Percentiles rank a stretch among this genome's conserved stretches.
Evolutionary conservation across 192 early-diverging fungal species (phyloP).

Genomic region (Entomortierella chlamydospora): DNA sequence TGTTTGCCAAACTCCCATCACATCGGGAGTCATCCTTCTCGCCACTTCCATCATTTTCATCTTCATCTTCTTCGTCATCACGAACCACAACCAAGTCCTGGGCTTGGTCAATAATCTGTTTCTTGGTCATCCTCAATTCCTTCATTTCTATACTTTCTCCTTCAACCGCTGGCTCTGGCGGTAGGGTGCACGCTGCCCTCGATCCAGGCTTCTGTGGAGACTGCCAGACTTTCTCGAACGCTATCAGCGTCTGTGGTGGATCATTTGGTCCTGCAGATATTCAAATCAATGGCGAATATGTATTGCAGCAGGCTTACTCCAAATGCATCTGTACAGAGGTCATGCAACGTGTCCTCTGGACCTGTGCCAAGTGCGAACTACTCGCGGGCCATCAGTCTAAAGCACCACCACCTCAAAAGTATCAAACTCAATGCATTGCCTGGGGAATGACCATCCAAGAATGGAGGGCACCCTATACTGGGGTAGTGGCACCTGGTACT

Average conservation of each 20-base stretch:
- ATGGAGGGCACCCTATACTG: conserved; percentile 29
- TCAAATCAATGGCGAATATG: conserved; percentile 27
- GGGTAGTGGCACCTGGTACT: conserved; percentile 29
- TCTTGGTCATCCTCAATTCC: conserved; percentile 12
- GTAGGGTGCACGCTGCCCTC: conserved; percentile 17
- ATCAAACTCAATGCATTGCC: conserved; percentile 30
- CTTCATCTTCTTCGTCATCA: background rate
- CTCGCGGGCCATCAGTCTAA: conserved; percentile 24
- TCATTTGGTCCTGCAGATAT: conserved; percentile 28
- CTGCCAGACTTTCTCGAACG: conserved; percentile 45
- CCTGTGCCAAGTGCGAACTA: conserved; percentile 31
- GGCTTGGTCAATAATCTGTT: conserved; percentile 28
- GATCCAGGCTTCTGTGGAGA: conserved; percentile 37
- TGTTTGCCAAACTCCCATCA: too few species aligned
- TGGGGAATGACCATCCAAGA: conserved; percentile 27
- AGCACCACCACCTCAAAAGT: conserved; percentile 38
- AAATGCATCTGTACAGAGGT: conserved; percentile 36
- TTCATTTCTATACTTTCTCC: conserved; percentile 30
- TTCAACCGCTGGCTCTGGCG: conserved; percentile 25
- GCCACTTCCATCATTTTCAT: conserved; percentile 1
- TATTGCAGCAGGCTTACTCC: conserved; percentile 10
- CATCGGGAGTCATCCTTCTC: background rate
- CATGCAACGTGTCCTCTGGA: conserved; percentile 47
- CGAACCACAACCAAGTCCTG: background rate
- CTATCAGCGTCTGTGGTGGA: conserved; percentile 39